phyloP scores from a whole-genome alignment of 768 basidiomycete genomes.

The Suillus subluteus region DNA sequence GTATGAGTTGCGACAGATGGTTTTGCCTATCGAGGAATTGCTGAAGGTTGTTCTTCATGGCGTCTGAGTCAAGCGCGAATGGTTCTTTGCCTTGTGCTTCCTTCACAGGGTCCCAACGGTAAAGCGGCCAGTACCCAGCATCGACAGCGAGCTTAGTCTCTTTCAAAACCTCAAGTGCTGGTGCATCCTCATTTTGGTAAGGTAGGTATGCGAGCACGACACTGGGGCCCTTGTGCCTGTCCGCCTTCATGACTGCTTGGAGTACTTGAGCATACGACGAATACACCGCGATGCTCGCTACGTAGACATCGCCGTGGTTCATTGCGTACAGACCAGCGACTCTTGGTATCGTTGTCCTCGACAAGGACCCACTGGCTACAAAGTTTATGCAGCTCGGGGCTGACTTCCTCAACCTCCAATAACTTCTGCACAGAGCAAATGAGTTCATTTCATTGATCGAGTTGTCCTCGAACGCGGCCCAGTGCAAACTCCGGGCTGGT shows the following conservation, averaged over 20 bases:
- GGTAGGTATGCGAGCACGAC: conserved; percentile 95
- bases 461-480: conserved; percentile 83
- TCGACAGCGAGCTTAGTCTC: conserved; percentile 98
- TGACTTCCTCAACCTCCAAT: conserved; percentile 53
- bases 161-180: conserved; percentile 90
- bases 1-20: conserved; percentile 91
- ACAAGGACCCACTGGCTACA: conserved; percentile 80
- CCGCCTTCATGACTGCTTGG: conserved; percentile 90
- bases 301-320: conserved; percentile 97
- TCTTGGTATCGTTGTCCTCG: conserved; percentile 71
- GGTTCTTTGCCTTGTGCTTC: conserved; percentile 77
- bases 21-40: conserved; percentile 96
- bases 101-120: conserved; percentile 94
- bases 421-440: conserved; percentile 65
- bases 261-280: conserved; percentile 94
- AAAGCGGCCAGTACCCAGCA: conserved; percentile 96
- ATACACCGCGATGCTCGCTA: conserved; percentile 94
- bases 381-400: conserved; percentile 64
- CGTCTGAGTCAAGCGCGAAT: conserved; percentile 91
- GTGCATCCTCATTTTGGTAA: conserved; percentile 73
- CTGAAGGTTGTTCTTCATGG: conserved; percentile 90
- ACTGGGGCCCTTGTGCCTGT: conserved; percentile 85
- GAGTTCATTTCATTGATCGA: conserved; percentile 76
- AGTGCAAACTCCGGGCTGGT: conserved; percentile 94
- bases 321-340: conserved; percentile 95